A percentile compares a stretch with the other conserved stretches of the same genome.
Conservation (phyloP, 129 eudicot genomes). For the Apium graveolens region DNA sequence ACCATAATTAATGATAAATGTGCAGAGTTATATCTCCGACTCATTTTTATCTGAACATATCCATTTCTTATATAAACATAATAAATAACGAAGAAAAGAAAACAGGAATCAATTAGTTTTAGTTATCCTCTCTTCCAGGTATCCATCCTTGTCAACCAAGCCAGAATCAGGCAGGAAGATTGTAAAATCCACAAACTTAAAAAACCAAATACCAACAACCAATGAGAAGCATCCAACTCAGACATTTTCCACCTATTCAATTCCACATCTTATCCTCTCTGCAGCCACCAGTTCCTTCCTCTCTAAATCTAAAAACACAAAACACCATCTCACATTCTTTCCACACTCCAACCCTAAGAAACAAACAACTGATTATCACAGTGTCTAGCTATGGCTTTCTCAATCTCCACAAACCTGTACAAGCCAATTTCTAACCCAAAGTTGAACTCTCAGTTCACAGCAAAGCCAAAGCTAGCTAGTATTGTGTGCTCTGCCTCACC, state of each 20-base stretch:
- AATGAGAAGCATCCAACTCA: conserved; percentile 36
- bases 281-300: conserved; percentile 21
- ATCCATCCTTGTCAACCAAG: conserved; percentile 5
- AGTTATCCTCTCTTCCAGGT: neutral
- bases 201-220: conserved; percentile 13
- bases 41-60: too few relatives aligned
- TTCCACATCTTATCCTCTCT: conserved; percentile 29
- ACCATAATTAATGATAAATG: too few relatives aligned
- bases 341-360: conserved; percentile 8
- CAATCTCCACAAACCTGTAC: conserved; percentile 44
- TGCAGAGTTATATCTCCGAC: too few relatives aligned
- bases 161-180: conserved; percentile 9
- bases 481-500: conserved; percentile 25
- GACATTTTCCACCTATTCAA: conserved; percentile 15
- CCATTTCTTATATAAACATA: too few relatives aligned
- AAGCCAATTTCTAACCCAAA: conserved; percentile 30
- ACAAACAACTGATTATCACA: neutral
- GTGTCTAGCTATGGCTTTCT: conserved; percentile 29
- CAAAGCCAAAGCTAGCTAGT: conserved; percentile 25
- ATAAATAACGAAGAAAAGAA: neutral
- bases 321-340: conserved; percentile 11
- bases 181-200: conserved; percentile 16
- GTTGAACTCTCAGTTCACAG: conserved; percentile 17
- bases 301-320: conserved; percentile 23
- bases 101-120: neutral